Percentiles rank a stretch among this genome's conserved stretches.
Conservation (phyloP, 176 grass and related monocot species). For the Bonia amplexicaulis region DNA sequence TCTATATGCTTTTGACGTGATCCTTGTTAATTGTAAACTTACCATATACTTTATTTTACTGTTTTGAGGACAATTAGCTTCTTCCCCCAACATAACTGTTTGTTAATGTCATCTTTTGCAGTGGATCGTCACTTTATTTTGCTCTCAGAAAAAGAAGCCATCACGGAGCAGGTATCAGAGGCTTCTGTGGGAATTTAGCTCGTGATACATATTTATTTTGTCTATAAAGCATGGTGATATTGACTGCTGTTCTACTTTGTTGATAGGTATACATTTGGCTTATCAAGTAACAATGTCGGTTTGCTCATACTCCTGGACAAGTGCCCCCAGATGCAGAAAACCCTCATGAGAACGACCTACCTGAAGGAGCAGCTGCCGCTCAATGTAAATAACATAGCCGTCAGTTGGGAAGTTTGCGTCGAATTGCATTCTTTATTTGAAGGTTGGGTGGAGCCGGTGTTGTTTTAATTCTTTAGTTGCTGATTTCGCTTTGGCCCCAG, state of each 20-base stretch:
- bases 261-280: constrained; percentile 76
- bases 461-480: constrained; percentile 52
- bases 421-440: constrained; percentile 29
- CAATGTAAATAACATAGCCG: constrained; percentile 53
- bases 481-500: not conserved
- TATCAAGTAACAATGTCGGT: constrained; percentile 71
- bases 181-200: constrained; percentile 8
- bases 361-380: constrained; percentile 8
- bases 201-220: not conserved
- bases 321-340: constrained; percentile 57
- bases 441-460: constrained; percentile 15
- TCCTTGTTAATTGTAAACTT: not conserved
- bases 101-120: constrained; percentile 34
- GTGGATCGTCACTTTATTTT: constrained; percentile 50
- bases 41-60: not conserved
- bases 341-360: constrained; percentile 19
- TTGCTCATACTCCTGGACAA: constrained; percentile 81
- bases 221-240: constrained; percentile 21
- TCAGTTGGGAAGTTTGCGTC: constrained; percentile 26
- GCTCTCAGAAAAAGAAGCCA: constrained; percentile 50
- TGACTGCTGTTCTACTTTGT: constrained; percentile 18
- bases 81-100: not conserved
- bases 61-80: not conserved
- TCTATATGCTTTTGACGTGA: not conserved
- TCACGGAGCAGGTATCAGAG: constrained; percentile 49